Conservation (phyloP, 495 filamentous ascomycete species). For the Neurospora discreta region DNA sequence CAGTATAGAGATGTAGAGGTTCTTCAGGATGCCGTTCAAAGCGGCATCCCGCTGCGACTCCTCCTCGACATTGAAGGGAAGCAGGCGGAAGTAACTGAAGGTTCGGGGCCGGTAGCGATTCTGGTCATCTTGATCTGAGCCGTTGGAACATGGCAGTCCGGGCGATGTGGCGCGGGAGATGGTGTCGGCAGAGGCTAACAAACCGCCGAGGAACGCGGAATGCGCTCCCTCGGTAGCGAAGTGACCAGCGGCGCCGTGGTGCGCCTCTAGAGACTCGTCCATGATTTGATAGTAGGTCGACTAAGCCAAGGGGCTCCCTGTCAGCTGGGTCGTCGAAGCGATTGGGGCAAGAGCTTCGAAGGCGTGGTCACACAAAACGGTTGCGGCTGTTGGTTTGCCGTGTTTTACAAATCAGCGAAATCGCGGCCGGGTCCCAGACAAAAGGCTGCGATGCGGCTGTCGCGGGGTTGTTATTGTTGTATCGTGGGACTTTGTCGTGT, state of each 20-base stretch:
- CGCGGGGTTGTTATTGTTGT: background rate
- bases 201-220: constrained; percentile 12
- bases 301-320: background rate
- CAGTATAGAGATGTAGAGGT: constrained; percentile 82
- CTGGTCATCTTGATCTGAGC: constrained; percentile 25
- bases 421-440: background rate
- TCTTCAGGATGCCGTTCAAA: constrained; percentile 74
- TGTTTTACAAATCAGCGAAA: background rate
- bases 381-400: background rate
- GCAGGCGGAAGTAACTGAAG: constrained; percentile 78
- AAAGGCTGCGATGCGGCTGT: background rate
- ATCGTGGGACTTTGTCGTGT: background rate
- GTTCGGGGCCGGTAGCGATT: constrained; percentile 76
- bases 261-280: constrained; percentile 21
- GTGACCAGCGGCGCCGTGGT: constrained; percentile 6
- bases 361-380: background rate
- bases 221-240: constrained; percentile 14
- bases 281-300: constrained; percentile 3
- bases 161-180: constrained; percentile 40
- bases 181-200: constrained; percentile 26
- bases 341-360: background rate
- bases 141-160: constrained; percentile 24
- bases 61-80: constrained; percentile 80
- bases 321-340: background rate
- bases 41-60: constrained; percentile 60